phyloP scores from a whole-genome alignment of 306 rosid species.

The Abrus pulchellus region DNA sequence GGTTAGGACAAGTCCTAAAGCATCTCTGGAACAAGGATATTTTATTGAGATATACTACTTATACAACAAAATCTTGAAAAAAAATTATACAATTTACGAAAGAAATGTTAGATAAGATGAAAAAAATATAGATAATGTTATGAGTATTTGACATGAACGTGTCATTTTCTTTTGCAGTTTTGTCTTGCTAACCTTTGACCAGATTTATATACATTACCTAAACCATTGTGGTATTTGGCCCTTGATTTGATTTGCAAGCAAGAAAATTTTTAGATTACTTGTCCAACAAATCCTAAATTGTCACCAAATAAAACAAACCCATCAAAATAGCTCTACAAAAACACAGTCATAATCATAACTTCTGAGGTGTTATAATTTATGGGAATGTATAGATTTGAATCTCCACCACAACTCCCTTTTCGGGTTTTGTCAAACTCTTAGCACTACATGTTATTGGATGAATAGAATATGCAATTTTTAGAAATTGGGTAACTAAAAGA shows the following conservation, averaged over 20 bases:
- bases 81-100: too few relatives aligned
- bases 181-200: not conserved
- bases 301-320: not conserved
- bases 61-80: too few relatives aligned
- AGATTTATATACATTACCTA: not conserved
- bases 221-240: not conserved
- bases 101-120: too few relatives aligned
- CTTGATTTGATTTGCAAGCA: not conserved
- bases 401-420: too few relatives aligned
- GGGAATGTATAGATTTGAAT: not conserved
- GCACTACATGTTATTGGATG: too few relatives aligned
- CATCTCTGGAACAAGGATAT: not conserved
- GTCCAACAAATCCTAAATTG: slow-evolving; percentile 24
- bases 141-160: too few relatives aligned
- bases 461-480: too few relatives aligned
- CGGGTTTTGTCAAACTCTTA: too few relatives aligned
- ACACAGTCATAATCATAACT: not conserved
- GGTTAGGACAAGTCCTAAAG: not conserved
- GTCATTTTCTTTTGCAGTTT: not conserved
- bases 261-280: not conserved
- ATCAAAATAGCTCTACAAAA: not conserved
- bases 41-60: not conserved
- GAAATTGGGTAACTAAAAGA: too few relatives aligned
- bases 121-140: too few relatives aligned
- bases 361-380: not conserved